Percentiles rank a stretch among this genome's conserved stretches.
These are phyloP conservation scores for Plasmodium fragile DNA, from an alignment of 169 alveolate species.

Conservation along the genomic window DNA sequence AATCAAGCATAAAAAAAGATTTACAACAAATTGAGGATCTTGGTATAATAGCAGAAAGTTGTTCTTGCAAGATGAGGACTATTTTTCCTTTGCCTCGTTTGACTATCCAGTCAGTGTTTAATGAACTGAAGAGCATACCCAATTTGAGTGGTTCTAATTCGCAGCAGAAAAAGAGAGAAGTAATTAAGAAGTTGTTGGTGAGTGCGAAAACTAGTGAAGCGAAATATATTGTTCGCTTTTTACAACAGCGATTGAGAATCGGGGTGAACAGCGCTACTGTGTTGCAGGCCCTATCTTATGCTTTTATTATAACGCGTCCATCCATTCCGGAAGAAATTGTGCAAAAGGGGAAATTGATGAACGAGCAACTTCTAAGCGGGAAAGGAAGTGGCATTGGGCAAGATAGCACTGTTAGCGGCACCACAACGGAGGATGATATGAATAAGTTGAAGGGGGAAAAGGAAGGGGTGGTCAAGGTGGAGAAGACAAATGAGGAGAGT, in stretches of 20 bases:
- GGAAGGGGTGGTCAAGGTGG: constrained; percentile 22
- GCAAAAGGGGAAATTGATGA: constrained; percentile 34
- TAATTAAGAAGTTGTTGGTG: constrained; percentile 91
- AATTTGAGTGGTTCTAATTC: constrained; percentile 83
- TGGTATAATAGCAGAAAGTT: constrained; percentile 88
- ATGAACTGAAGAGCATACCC: constrained; percentile 82
- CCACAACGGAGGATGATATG: background rate
- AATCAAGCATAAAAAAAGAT: constrained; percentile 91
- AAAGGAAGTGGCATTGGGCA: background rate
- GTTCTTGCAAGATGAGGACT: constrained; percentile 91
- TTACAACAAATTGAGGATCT: constrained; percentile 94
- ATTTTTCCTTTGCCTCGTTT: constrained; percentile 89
- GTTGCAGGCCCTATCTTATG: constrained; percentile 90
- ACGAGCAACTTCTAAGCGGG: constrained; percentile 25
- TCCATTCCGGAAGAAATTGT: constrained; percentile 56
- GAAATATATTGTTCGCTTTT: constrained; percentile 95
- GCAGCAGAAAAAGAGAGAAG: constrained; percentile 81
- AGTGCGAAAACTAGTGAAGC: constrained; percentile 94
- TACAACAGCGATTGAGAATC: constrained; percentile 95
- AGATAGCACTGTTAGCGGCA: background rate
- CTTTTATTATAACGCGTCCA: constrained; percentile 86
- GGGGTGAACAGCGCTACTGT: constrained; percentile 97
- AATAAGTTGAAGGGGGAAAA: constrained; percentile 20
- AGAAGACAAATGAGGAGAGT: constrained; percentile 26
- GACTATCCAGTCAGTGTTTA: constrained; percentile 86